Evolutionary conservation across 805 yeast genomes (phyloP), one percentile per base, ranked within the genome.

Genomic region (Spencermartinsiella europaea): DNA sequence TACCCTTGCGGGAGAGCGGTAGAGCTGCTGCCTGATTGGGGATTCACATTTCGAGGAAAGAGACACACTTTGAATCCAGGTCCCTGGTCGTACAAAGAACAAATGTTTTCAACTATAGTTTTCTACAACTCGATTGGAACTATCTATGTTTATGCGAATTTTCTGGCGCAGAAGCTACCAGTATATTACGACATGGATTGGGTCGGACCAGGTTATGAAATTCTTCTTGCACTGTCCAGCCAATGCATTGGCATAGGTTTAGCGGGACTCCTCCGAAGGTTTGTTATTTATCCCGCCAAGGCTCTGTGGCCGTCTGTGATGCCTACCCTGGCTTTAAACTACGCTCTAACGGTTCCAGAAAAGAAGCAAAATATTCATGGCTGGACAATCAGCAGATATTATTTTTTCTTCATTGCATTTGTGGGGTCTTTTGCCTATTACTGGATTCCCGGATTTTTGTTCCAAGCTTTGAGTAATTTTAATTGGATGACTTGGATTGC

Each of bases 221-320:
- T 74, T 15, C 50, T 73, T 21, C 62, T 76, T 27, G 63, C 71
- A 1, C 54, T 74, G 12, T 69, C 77, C 2, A 73, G 79, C 3
- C 79, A 77, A 55, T 74, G 72, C 50, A 62, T 77, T 48, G 81
- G 81, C 62, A 75, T 63, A 52, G 83, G 84, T 40, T 67, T 79
- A 33, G 85, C 84, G 41, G 87, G 87, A 15, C 45, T 81, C 42
- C 68, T 77, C 27, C 71, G 83, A 60, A 71, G 76, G 58, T 70
- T 79, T 48, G 71, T 80, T 45, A 81, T 81, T 34, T 74, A 77
- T 53, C 81, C 85, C 14, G 74, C 82, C 12, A 68, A 76, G 33
- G 76, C 79, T 53, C 67, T 80, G 48, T 81, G 86, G 85, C 86
- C 86, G 7, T 69, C 77, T 19, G 73, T 76, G 50, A 67, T 81